These are phyloP conservation scores for Capsicum rhomboideum DNA, from an alignment of 257 asterid genomes.

Conservation along the genomic window DNA sequence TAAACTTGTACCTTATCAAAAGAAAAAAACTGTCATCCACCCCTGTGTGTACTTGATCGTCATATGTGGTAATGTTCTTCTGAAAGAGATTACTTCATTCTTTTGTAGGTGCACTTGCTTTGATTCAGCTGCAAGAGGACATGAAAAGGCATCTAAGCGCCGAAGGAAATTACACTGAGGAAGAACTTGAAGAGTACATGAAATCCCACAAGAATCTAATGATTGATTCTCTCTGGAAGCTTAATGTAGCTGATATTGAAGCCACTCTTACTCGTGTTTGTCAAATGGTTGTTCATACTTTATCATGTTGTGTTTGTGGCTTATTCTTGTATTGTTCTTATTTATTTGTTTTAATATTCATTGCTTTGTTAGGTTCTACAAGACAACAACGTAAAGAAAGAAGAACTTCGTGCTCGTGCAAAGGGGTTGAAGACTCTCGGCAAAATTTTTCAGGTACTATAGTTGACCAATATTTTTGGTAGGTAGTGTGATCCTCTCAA, in stretches of 20 bases:
- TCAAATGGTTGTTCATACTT: slow-evolving; percentile 64
- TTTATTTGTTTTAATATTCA: slow-evolving; percentile 7
- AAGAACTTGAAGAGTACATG: slow-evolving; percentile 84
- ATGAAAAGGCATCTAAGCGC: slow-evolving; percentile 78
- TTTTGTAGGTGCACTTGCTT: slow-evolving; percentile 82
- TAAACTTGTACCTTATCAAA: background rate
- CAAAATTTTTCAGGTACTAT: slow-evolving; percentile 68
- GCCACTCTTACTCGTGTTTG: slow-evolving; percentile 90
- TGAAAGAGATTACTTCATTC: background rate
- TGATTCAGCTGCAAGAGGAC: slow-evolving; percentile 95
- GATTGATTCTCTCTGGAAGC: slow-evolving; percentile 99
- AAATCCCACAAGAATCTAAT: slow-evolving; percentile 89
- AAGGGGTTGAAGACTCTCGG: slow-evolving; percentile 96
- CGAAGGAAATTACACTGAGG: slow-evolving; percentile 88
- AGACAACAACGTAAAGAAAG: slow-evolving; percentile 76
- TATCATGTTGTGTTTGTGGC: background rate
- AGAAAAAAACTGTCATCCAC: background rate
- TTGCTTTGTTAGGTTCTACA: slow-evolving; percentile 61
- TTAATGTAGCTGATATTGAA: slow-evolving; percentile 98
- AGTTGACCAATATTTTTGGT: slow-evolving; percentile 1
- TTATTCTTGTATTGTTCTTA: background rate
- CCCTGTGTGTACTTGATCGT: background rate
- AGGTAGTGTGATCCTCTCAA: background rate
- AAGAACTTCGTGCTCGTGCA: slow-evolving; percentile 87
- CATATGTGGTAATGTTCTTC: slow-evolving; percentile 2